Evolutionary conservation across 306 rosid species (phyloP).

Genomic region (Sechiopsis laciniata): DNA sequence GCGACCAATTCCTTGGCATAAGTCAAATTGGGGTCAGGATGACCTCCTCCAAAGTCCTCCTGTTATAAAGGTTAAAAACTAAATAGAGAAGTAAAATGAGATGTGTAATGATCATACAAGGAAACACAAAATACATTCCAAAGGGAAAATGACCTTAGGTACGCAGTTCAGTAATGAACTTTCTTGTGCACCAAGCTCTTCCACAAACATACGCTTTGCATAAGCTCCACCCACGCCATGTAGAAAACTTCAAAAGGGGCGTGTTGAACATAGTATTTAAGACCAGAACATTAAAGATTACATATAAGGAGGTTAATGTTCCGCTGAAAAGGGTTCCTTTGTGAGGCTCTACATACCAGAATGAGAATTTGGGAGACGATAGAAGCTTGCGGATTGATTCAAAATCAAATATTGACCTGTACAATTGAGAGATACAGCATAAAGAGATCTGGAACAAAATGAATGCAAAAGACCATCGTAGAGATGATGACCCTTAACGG

Average conservation of each 20-base stretch:
- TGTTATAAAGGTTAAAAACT: slow-evolving; percentile 24
- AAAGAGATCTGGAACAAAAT: not conserved
- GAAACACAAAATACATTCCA: not conserved
- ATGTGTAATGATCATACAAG: not conserved
- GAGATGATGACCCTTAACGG: not conserved
- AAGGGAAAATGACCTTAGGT: slow-evolving; percentile 58
- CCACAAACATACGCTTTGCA: slow-evolving; percentile 87
- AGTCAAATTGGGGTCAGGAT: slow-evolving; percentile 97
- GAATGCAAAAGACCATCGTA: slow-evolving; percentile 13
- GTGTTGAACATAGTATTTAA: not conserved
- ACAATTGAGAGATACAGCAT: slow-evolving; percentile 23
- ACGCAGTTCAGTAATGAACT: slow-evolving; percentile 80
- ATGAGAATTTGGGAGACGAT: slow-evolving; percentile 76
- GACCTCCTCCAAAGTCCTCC: slow-evolving; percentile 99
- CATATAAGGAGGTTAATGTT: not conserved
- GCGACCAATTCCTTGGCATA: slow-evolving; percentile 97
- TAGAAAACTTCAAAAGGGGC: slow-evolving; percentile 44
- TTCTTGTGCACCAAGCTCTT: slow-evolving; percentile 97
- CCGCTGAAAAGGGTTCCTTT: slow-evolving; percentile 21
- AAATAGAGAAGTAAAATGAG: not conserved
- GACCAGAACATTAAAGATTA: not conserved
- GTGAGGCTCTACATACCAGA: slow-evolving; percentile 54
- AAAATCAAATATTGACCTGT: slow-evolving; percentile 93
- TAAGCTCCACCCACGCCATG: slow-evolving; percentile 98
- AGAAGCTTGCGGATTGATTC: slow-evolving; percentile 62